A percentile compares a stretch with the other conserved stretches of the same genome.
phyloP scores from a whole-genome alignment of 352 stramenopile species.

The Aphanomyces invadans region DNA sequence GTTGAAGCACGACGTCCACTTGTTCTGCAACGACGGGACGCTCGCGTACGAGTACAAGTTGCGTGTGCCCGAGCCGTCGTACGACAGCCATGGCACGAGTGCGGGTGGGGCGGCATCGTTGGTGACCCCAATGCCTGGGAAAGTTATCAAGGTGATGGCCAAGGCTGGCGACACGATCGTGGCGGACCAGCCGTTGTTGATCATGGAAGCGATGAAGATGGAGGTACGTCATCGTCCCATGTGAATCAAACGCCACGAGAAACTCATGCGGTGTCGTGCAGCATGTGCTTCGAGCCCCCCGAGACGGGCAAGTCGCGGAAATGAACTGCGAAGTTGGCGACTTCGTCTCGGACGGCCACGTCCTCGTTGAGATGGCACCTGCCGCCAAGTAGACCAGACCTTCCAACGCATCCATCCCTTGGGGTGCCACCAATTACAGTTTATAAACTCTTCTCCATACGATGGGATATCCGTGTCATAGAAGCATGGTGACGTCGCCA shows the following conservation, averaged over 20 bases:
- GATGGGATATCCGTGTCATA: too few relatives aligned
- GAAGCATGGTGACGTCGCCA: too few relatives aligned
- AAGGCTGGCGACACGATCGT: conserved; percentile 81
- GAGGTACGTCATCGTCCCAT: too few relatives aligned
- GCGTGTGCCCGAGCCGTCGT: conserved; percentile 36
- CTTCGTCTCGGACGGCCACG: conserved; percentile 65
- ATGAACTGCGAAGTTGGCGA: conserved; percentile 64
- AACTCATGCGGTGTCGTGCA: too few relatives aligned
- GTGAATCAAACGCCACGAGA: too few relatives aligned
- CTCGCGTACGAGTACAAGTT: conserved; percentile 81
- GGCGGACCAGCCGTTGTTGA: conserved; percentile 85
- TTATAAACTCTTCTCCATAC: too few relatives aligned
- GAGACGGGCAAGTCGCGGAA: conserved; percentile 58
- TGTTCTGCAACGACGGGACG: conserved; percentile 69
- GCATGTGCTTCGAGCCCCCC: conserved; percentile 65
- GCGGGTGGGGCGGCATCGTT: conserved; percentile 42
- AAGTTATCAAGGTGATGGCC: conserved; percentile 88
- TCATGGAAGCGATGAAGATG: conserved; percentile 99
- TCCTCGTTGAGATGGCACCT: conserved; percentile 51
- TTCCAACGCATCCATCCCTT: too few relatives aligned
- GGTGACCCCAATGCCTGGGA: conserved; percentile 91
- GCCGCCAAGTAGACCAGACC: too few relatives aligned
- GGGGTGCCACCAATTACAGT: too few relatives aligned
- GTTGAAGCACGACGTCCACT: conserved; percentile 55
- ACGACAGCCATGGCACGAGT: conserved; percentile 23